Conservation (phyloP, 208 protist genomes). For the Herpetomonas samuelpessoai region DNA sequence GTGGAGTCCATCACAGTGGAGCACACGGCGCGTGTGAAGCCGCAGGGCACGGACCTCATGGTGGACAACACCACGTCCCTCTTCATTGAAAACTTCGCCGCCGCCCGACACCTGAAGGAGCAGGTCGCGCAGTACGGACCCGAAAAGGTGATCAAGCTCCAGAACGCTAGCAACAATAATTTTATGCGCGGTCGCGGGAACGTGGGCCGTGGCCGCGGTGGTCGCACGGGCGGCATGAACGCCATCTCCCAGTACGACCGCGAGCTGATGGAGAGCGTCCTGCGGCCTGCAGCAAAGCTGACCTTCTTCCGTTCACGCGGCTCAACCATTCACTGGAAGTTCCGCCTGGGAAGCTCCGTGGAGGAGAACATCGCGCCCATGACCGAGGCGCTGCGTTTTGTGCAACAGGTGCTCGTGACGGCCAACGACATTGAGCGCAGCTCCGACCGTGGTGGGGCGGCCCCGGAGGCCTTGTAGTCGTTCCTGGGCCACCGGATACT, state of each 20-base stretch:
- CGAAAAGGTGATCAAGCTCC: slow-evolving; percentile 41
- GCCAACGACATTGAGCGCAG: slow-evolving; percentile 82
- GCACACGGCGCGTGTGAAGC: slow-evolving; percentile 68
- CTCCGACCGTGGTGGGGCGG: slow-evolving; percentile 60
- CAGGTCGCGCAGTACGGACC: slow-evolving; percentile 47
- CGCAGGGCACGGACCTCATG: slow-evolving; percentile 62
- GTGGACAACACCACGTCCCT: slow-evolving; percentile 83
- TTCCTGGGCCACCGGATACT: no score
- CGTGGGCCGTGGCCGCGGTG: slow-evolving; percentile 10
- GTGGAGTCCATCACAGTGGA: slow-evolving; percentile 87
- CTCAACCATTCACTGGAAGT: slow-evolving; percentile 80
- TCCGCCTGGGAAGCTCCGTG: slow-evolving; percentile 45
- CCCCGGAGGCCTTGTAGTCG: slow-evolving; percentile 60
- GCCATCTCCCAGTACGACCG: slow-evolving; percentile 14
- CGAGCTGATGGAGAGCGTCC: slow-evolving; percentile 31
- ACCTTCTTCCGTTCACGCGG: slow-evolving; percentile 77
- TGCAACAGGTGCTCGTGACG: slow-evolving; percentile 75
- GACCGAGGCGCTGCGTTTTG: slow-evolving; percentile 73
- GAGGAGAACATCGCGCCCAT: slow-evolving; percentile 80
- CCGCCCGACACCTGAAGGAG: slow-evolving; percentile 67
- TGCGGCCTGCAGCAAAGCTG: slow-evolving; percentile 65
- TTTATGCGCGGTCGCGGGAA: slow-evolving; percentile 30
- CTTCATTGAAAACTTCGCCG: slow-evolving; percentile 87
- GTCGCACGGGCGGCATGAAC: slow-evolving; percentile 15
- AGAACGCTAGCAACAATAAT: slow-evolving; percentile 60